phyloP scores from a whole-genome alignment of 2,329 filamentous ascomycete species.

The Meredithiella fracta region DNA sequence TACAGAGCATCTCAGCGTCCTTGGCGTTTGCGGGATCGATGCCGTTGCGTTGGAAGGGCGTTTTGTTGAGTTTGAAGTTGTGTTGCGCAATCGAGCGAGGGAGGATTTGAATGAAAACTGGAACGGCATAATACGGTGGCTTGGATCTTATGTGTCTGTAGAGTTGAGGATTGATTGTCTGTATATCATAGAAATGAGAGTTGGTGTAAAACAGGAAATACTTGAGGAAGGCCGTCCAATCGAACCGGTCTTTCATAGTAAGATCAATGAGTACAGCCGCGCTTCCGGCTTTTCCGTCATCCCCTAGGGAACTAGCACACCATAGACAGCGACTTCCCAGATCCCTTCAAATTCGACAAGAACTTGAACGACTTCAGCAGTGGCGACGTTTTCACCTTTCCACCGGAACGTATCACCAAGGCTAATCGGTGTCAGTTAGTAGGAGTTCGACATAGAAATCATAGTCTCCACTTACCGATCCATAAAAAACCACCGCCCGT shows the following conservation, averaged over 20 bases:
- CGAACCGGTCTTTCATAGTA: constrained; percentile 30
- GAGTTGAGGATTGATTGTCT: not conserved
- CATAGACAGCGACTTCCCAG: constrained; percentile 54
- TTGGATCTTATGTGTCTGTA: constrained; percentile 35
- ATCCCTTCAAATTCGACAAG: constrained; percentile 43
- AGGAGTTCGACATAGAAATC: not conserved
- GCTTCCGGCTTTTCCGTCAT: constrained; percentile 54
- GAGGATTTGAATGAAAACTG: constrained; percentile 52
- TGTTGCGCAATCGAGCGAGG: constrained; percentile 43
- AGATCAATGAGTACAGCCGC: constrained; percentile 42
- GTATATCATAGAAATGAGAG: not conserved
- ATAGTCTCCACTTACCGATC: constrained; percentile 25
- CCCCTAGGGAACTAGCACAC: constrained; percentile 45
- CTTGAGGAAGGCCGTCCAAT: constrained; percentile 42
- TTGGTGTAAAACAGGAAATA: constrained; percentile 19
- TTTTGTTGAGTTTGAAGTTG: constrained; percentile 69
- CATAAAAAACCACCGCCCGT: constrained; percentile 54
- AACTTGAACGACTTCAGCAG: constrained; percentile 48
- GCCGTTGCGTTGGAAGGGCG: constrained; percentile 3
- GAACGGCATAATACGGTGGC: constrained; percentile 59
- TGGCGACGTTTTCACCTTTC: constrained; percentile 55
- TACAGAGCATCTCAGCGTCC: not conserved
- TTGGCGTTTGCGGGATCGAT: constrained; percentile 8
- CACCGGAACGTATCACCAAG: constrained; percentile 61
- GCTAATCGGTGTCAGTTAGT: constrained; percentile 19